Percentiles rank a stretch among this genome's conserved stretches.
Conservation (phyloP, 2,329 filamentous ascomycete species). For the Stemphylium beticola region DNA sequence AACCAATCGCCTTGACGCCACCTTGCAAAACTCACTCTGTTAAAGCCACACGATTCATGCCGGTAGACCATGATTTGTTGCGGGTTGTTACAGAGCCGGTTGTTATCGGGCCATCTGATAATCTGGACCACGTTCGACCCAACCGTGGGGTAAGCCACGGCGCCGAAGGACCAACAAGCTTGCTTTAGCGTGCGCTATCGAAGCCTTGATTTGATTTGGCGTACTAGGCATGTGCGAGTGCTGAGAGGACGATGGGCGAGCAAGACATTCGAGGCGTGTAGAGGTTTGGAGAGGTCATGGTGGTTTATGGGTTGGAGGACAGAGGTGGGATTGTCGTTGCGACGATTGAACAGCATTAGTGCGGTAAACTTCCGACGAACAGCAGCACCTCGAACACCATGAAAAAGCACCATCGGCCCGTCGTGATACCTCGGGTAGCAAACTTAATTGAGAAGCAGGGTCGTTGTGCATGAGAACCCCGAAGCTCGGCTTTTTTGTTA, state of each 20-base stretch:
- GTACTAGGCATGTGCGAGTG: constrained; percentile 25
- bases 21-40: neutral
- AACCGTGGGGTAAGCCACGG: constrained; percentile 22
- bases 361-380: neutral
- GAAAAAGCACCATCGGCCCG: constrained; percentile 11
- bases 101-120: constrained; percentile 41
- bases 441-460: constrained; percentile 11
- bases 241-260: neutral
- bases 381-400: constrained; percentile 1
- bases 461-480: constrained; percentile 6
- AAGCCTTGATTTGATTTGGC: constrained; percentile 32
- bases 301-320: too few species aligned
- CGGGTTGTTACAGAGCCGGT: constrained; percentile 13
- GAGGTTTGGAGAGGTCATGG: neutral
- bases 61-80: constrained; percentile 14
- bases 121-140: constrained; percentile 31
- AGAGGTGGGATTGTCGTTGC: too few species aligned
- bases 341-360: neutral
- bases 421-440: neutral
- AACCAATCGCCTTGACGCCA: constrained; percentile 3
- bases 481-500: constrained; percentile 18
- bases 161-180: constrained; percentile 17
- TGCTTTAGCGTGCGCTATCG: constrained; percentile 18
- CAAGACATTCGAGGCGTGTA: neutral
- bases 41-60: constrained; percentile 2